Base-by-base conservation (phyloP, 2,329 filamentous ascomycete species). In the Ophidiomyces ophidiicola region DNA sequence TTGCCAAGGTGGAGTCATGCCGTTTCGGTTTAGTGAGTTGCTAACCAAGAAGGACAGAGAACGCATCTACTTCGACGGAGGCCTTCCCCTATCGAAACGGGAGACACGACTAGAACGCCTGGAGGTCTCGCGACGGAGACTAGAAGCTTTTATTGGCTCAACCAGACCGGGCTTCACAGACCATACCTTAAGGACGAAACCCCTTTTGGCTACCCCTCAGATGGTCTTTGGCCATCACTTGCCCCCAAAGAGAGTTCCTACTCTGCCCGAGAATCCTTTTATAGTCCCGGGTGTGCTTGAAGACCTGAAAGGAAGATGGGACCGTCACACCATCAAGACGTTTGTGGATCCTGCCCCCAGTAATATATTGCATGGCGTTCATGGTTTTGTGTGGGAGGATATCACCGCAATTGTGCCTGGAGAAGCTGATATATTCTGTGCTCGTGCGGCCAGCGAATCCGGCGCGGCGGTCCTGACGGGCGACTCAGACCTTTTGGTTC, bases 381-480 rank as follows among this genome's bases (percentile, higher is more conserved):
- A 46, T 4, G 55, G 53, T 39, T 36, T 31, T 32, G 26, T 39
- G 11, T 64, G 60, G 59, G 53, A 51, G 6, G 44, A 53, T 2
- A 49, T 61, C 4, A 69, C 67, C 0, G 61, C 67, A 17, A 67
- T 90, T 8, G 79, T 93, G 0, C 77, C 84, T 0, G 86, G 82
- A 0, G 88, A 96, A 60, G 88, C 88, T 1, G 88, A 96, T 54
- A 61, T 69, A 17, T 90, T 76, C 60, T 94, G 86, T 55, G 85
- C 84, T 2, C 61, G 69, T 10, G 68, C 76, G 38, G 69, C 82
- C 5, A 67, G 66, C n/a, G 46, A 62, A 2, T 53, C 66, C 20
- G 74, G 73, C 0, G 63, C 67, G 1, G 70, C 85, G 10, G 64
- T 78, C 19, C 60, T 94, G 5, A 92, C 85, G 0, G 78, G 76